Percentiles rank a stretch among this genome's conserved stretches.
Evolutionary conservation across 805 yeast genomes (phyloP).

Genomic region (Candida multigemmis): DNA sequence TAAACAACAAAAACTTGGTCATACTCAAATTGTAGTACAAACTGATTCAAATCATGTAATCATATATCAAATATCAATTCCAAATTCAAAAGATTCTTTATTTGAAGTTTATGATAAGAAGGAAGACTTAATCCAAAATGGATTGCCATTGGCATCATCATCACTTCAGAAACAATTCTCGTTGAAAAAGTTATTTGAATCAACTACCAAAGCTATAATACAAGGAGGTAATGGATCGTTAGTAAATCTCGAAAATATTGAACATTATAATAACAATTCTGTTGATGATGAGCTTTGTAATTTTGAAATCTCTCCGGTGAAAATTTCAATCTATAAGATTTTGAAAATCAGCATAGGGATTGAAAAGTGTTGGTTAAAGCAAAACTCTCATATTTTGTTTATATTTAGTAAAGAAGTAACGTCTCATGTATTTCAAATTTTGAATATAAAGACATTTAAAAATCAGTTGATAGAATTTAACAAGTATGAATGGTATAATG

Average conservation of each 20-base stretch:
- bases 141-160: slow-evolving; percentile 21
- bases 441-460: slow-evolving; percentile 22
- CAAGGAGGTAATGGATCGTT: slow-evolving; percentile 13
- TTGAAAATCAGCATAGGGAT: slow-evolving; percentile 25
- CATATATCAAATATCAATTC: slow-evolving; percentile 29
- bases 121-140: slow-evolving; percentile 22
- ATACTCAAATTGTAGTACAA: slow-evolving; percentile 25
- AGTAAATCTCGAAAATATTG: slow-evolving; percentile 24
- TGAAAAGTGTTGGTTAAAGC: slow-evolving; percentile 24
- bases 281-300: slow-evolving; percentile 24
- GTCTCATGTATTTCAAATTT: slow-evolving; percentile 20
- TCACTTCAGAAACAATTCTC: slow-evolving; percentile 16
- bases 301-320: slow-evolving; percentile 15
- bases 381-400: slow-evolving; percentile 29
- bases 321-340: slow-evolving; percentile 18
- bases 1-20: slow-evolving; percentile 14
- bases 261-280: slow-evolving; percentile 17
- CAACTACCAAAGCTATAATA: slow-evolving; percentile 24
- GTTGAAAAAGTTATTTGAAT: slow-evolving; percentile 16
- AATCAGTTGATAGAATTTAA: slow-evolving; percentile 16
- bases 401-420: slow-evolving; percentile 18
- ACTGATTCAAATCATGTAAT: slow-evolving; percentile 31
- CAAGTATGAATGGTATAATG: slow-evolving; percentile 20
- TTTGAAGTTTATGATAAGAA: slow-evolving; percentile 21
- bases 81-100: slow-evolving; percentile 16